Conservation (phyloP, 2,329 filamentous ascomycete genomes). For the Westerdykella ornata region DNA sequence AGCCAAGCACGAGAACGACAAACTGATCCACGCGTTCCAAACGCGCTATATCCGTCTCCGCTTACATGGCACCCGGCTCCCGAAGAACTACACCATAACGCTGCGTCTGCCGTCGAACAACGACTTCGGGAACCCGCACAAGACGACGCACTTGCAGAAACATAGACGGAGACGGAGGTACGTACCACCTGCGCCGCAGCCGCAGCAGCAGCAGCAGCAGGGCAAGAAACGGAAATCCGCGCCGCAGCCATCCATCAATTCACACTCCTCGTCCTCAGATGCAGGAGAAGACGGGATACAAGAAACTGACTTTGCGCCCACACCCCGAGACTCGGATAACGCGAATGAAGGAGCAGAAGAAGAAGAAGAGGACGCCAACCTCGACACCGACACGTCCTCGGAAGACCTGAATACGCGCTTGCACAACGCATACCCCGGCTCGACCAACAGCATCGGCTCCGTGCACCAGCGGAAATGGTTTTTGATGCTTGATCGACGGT, state of each 20-base stretch:
- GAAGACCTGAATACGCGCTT: constrained; percentile 41
- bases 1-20: constrained; percentile 27
- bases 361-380: constrained; percentile 15
- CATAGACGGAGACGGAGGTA: not conserved
- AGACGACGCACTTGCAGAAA: not conserved
- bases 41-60: constrained; percentile 37
- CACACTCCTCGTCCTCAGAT: not conserved
- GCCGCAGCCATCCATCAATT: not conserved
- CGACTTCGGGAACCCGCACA: constrained; percentile 13
- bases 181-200: no score
- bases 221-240: not conserved
- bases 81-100: constrained; percentile 36
- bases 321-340: not conserved
- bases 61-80: constrained; percentile 38
- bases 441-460: constrained; percentile 59
- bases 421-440: constrained; percentile 61
- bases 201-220: not conserved
- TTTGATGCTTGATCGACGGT: constrained; percentile 54
- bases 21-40: constrained; percentile 36
- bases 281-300: not conserved
- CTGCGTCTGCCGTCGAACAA: constrained; percentile 36
- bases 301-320: no score
- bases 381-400: constrained; percentile 40
- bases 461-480: constrained; percentile 64
- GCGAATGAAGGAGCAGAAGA: not conserved